Conservation (phyloP, 2,329 filamentous ascomycete species). For the Ceratocystiopsis brevicomis region DNA sequence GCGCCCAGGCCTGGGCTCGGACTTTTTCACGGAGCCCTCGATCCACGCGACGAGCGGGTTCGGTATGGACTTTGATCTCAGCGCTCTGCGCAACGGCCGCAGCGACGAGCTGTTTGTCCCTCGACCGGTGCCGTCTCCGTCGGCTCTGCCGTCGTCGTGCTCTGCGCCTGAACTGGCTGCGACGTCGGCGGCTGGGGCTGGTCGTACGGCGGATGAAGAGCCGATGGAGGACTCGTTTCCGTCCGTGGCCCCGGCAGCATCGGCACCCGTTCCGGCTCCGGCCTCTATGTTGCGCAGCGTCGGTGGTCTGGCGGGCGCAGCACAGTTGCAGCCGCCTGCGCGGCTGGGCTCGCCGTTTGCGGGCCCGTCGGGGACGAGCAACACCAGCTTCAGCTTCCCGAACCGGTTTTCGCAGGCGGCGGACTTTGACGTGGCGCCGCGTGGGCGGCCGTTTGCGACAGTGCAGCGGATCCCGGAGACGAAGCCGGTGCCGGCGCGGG, state of each 20-base stretch:
- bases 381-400: conserved; percentile 40
- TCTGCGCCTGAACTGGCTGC: conserved; percentile 13
- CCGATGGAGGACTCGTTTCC: neutral
- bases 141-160: conserved; percentile 6
- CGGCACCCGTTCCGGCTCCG: conserved; percentile 1
- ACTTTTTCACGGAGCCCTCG: conserved; percentile 32
- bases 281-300: conserved; percentile 10
- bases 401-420: conserved; percentile 31
- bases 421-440: conserved; percentile 24
- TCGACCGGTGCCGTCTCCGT: neutral
- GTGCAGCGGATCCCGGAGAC: conserved; percentile 22
- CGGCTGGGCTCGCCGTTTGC: conserved; percentile 41
- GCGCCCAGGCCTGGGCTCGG: conserved; percentile 34
- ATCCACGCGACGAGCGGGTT: conserved; percentile 2
- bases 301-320: conserved; percentile 6
- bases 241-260: neutral
- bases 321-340: conserved; percentile 13
- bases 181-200: neutral
- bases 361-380: conserved; percentile 5
- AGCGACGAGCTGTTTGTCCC: conserved; percentile 23
- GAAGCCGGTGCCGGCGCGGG: conserved; percentile 17
- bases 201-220: too few relatives aligned
- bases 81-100: conserved; percentile 12
- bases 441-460: conserved; percentile 36
- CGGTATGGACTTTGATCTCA: conserved; percentile 18